These are phyloP conservation scores for Rhodotorula sp. DNA, from an alignment of 1,284 basidiomycete species.

Conservation along the genomic window DNA sequence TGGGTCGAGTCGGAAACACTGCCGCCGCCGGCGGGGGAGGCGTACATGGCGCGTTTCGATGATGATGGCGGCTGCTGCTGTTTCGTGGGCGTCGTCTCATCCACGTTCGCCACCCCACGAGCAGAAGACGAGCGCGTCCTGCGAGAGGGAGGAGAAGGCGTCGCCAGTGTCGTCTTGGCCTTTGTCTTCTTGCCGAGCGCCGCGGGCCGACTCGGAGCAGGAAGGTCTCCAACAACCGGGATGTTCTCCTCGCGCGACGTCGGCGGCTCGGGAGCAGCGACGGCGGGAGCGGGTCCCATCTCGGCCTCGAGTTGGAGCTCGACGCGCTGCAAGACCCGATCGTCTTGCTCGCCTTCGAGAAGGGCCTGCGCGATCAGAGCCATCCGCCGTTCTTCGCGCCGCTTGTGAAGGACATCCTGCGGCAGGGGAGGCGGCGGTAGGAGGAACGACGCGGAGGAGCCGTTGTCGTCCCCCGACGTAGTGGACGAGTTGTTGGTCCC, in stretches of 20 bases:
- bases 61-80: too few relatives aligned
- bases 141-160: slow-evolving; percentile 1
- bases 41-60: not conserved
- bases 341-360: slow-evolving; percentile 21
- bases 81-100: not conserved
- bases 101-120: not conserved
- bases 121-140: slow-evolving; percentile 9
- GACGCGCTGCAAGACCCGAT: not conserved
- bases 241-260: not conserved
- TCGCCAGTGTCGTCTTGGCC: not conserved
- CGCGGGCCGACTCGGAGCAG: not conserved
- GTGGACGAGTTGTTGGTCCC: not conserved
- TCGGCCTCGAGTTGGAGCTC: slow-evolving; percentile 10
- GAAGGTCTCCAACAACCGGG: not conserved
- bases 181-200: not conserved
- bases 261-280: not conserved
- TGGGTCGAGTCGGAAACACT: slow-evolving; percentile 1
- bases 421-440: not conserved
- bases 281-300: not conserved
- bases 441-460: not conserved
- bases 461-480: not conserved
- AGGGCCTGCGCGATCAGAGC: slow-evolving; percentile 20
- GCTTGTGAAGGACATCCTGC: not conserved
- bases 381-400: slow-evolving; percentile 12
- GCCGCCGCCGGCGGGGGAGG: not conserved